These are phyloP conservation scores for Lentithecium fluviatile DNA, from an alignment of 495 filamentous ascomycete species.

Conservation along the genomic window DNA sequence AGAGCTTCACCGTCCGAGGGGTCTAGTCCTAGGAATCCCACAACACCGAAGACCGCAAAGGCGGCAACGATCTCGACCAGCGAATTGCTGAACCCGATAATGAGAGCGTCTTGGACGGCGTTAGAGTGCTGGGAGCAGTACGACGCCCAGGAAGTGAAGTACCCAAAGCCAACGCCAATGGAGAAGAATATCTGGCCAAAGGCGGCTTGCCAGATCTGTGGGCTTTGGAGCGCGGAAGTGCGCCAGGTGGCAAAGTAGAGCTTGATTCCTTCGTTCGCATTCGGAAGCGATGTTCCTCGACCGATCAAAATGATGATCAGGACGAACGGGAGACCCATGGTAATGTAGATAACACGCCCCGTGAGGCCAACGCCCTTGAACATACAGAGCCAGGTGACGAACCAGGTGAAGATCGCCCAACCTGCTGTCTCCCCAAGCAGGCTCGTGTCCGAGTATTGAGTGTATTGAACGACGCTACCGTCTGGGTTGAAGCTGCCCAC, in stretches of 20 bases:
- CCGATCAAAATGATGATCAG: constrained; percentile 45
- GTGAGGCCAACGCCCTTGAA: constrained; percentile 47
- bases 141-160: constrained; percentile 26
- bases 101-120: constrained; percentile 45
- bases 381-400: constrained; percentile 46
- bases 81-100: constrained; percentile 45
- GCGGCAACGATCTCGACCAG: constrained; percentile 47
- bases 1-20: constrained; percentile 43
- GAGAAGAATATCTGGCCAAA: constrained; percentile 27
- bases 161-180: constrained; percentile 25
- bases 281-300: constrained; percentile 40
- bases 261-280: constrained; percentile 40
- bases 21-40: constrained; percentile 43
- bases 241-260: constrained; percentile 30
- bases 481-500: constrained; percentile 36
- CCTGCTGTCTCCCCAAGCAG: constrained; percentile 45
- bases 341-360: constrained; percentile 48
- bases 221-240: constrained; percentile 6
- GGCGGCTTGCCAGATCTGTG: constrained; percentile 16
- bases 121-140: constrained; percentile 35
- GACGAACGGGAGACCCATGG: constrained; percentile 49
- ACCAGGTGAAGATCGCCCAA: constrained; percentile 47
- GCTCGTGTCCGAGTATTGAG: no score
- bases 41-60: constrained; percentile 47
- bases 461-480: no score